Base-by-base conservation (phyloP, 192 early-diverging fungal genomes). In the Gigaspora rosea region DNA sequence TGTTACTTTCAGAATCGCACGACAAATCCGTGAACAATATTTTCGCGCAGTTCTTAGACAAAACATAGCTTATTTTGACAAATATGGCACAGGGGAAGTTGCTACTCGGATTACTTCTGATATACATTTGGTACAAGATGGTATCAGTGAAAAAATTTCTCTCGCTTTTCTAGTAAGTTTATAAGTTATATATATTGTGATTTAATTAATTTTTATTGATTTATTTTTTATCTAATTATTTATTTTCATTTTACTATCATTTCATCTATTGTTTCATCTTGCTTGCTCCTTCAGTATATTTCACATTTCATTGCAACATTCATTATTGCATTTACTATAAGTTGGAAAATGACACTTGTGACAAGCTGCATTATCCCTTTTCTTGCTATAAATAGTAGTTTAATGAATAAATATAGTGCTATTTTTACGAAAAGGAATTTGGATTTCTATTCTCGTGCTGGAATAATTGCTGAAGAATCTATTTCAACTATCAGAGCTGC, bases 111-210 rank as follows among this genome's bases (percentile, higher is more conserved):
- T 97, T 41, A 89, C 93, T 46, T 85, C 86, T 50, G 95, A 97
- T 74, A 94, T 93, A 46, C 87, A 91, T 51, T 62, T 95, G 73
- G 85, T 96, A 51, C 93, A 96, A 82, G 96, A 96, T 65, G 95
- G 94, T 32, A 90, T 94, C 35, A 85, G 86, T 22, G 94, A 95
- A 57, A 97, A 96, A 78, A 82, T 94, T 50, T 89, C 27, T 27
- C 27, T 27, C 0, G 27, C 27, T 27, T 27, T 27, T 27, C 27
- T 27, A 27, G 27, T 27, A 27, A 27, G 27, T 27, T 27, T 27
- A 27, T 27, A 27, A n/a, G n/a, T n/a, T n/a, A n/a, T 27, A 27
- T 27, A 0, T 27, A 27, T 27, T 27, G 27, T 27, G 27, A 0
- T 27, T 27, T 27, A 27, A 27, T 27, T 27, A 27, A 27, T 27